A percentile compares a stretch with the other conserved stretches of the same genome.
phyloP scores from a whole-genome alignment of 192 early-diverging fungal genomes.

The Coemansia erecta region DNA sequence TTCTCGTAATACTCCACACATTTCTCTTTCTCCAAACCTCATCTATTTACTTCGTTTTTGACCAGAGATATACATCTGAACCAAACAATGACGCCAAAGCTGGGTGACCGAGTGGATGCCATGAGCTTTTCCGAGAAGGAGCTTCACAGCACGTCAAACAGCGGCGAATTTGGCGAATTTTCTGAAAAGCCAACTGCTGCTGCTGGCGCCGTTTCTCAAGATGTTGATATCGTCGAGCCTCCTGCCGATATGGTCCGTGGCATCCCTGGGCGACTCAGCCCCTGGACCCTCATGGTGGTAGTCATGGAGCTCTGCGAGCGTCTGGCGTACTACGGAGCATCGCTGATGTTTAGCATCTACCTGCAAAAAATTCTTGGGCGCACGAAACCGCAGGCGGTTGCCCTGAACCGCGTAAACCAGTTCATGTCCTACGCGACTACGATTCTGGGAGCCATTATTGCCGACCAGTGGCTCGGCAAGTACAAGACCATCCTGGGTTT shows the following conservation, averaged over 20 bases:
- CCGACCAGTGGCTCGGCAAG: conserved; percentile 71
- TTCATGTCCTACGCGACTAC: conserved; percentile 59
- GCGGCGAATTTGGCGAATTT: conserved; percentile 7
- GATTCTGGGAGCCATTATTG: conserved; percentile 60
- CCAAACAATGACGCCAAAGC: conserved; percentile 4
- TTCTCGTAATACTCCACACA: background rate
- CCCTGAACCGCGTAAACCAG: conserved; percentile 55
- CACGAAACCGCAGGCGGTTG: conserved; percentile 52
- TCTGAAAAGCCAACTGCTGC: background rate
- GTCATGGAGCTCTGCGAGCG: conserved; percentile 60
- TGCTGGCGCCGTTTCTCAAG: background rate
- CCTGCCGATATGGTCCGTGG: conserved; percentile 29
- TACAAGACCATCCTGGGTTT: conserved; percentile 69
- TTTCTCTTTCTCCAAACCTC: background rate
- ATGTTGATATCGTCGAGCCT: conserved; percentile 17
- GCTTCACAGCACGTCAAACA: background rate
- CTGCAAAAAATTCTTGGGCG: conserved; percentile 48
- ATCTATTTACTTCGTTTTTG: background rate
- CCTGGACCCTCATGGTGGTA: conserved; percentile 54
- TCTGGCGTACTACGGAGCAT: conserved; percentile 59
- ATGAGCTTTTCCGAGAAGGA: conserved; percentile 6
- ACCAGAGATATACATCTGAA: background rate
- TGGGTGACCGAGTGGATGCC: conserved; percentile 4
- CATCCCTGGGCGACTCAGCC: conserved; percentile 14
- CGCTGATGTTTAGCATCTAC: conserved; percentile 59